Conservation (phyloP, 1,284 basidiomycete genomes). For the Singerocomus inundabilis region DNA sequence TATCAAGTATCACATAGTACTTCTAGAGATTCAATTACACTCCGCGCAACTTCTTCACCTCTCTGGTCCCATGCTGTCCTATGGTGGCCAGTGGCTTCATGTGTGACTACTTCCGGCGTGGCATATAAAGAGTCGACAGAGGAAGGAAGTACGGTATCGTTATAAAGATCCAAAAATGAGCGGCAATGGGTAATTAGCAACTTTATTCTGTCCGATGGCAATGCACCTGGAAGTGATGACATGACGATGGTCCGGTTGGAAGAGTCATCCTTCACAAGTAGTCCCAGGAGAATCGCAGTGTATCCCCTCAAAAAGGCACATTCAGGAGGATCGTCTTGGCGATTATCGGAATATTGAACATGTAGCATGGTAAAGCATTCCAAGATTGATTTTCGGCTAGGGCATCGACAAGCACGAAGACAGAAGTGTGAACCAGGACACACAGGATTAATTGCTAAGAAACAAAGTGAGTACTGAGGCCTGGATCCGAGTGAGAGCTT, state of each 20-base stretch:
- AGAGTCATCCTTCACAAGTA: constrained; percentile 53
- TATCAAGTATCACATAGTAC: constrained; percentile 6
- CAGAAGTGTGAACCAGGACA: constrained; percentile 51
- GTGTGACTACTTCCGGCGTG: constrained; percentile 1
- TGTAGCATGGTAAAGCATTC: constrained; percentile 23
- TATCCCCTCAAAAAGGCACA: constrained; percentile 59
- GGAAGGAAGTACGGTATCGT: constrained; percentile 16
- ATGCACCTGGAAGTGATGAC: constrained; percentile 38
- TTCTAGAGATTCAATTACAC: constrained; percentile 53
- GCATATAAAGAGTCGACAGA: constrained; percentile 11
- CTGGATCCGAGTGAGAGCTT: constrained; percentile 17
- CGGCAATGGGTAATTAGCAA: constrained; percentile 52
- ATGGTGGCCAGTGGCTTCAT: constrained; percentile 10
- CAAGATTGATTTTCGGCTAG: constrained; percentile 40
- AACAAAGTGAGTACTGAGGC: background rate
- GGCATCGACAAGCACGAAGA: constrained; percentile 48
- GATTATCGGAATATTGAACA: constrained; percentile 19
- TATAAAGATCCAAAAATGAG: constrained; percentile 59
- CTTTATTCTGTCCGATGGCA: constrained; percentile 39
- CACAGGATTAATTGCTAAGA: constrained; percentile 44
- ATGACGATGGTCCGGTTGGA: constrained; percentile 49
- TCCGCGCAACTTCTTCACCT: constrained; percentile 45
- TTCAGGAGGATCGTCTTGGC: constrained; percentile 35
- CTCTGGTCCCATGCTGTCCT: constrained; percentile 33
- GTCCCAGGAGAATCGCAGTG: constrained; percentile 66